A percentile compares a stretch with the other conserved stretches of the same genome.
phyloP scores from a whole-genome alignment of 23 red algal genomes.

The Gracilariopsis chorda region DNA sequence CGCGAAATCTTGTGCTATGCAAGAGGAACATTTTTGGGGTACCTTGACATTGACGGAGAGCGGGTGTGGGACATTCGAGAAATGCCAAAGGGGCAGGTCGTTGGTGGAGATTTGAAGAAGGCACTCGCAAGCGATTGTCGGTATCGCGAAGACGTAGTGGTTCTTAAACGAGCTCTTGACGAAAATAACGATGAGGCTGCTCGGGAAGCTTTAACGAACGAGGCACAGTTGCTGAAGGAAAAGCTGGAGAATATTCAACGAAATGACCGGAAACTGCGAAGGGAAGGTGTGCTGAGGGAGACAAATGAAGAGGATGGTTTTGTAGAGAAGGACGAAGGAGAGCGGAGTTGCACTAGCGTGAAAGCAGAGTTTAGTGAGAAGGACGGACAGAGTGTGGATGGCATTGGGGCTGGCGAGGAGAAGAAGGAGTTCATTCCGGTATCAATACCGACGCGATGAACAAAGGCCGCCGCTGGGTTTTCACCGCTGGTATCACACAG shows the following conservation, averaged over 20 bases:
- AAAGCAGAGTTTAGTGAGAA: too few relatives aligned
- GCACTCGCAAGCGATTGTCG: conserved; percentile 59
- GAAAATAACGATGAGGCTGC: conserved; percentile 15
- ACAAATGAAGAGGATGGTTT: not conserved
- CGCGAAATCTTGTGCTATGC: conserved; percentile 11
- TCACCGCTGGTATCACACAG: too few relatives aligned
- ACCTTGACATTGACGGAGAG: conserved; percentile 66
- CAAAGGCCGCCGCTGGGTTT: too few relatives aligned
- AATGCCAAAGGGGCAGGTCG: not conserved
- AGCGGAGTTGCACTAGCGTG: too few relatives aligned
- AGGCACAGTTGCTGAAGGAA: conserved; percentile 61
- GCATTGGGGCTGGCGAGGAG: not conserved
- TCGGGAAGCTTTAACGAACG: conserved; percentile 11
- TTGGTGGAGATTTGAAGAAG: not conserved
- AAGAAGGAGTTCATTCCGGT: not conserved
- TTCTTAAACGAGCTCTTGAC: conserved; percentile 17
- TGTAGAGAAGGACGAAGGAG: too few relatives aligned
- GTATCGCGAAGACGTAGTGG: conserved; percentile 27
- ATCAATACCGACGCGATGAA: not conserved
- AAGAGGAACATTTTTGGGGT: conserved; percentile 53
- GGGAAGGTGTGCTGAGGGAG: not conserved
- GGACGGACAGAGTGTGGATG: not conserved
- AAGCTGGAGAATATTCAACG: conserved; percentile 63
- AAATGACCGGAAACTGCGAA: conserved; percentile 23
- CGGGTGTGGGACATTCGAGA: conserved; percentile 75